Evolutionary conservation across 169 alveolate genomes (phyloP), one percentile per base, ranked within the genome.

Genomic region (Plasmodium billcollinsi): DNA sequence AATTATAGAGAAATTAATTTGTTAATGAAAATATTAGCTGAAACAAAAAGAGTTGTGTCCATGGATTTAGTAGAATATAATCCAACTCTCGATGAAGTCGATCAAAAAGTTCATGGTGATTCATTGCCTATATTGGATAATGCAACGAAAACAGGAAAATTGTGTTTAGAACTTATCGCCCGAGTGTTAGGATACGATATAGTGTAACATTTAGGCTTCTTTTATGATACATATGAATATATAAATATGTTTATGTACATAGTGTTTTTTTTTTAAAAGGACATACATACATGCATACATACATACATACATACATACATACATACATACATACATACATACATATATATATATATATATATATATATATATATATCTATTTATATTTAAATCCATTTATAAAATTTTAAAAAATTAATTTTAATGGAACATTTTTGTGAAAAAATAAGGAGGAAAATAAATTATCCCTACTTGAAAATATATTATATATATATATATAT

Each of bases 1-100:
- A 92, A 39, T 59, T 88, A 92, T 58, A 69, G 92, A 47, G 95
- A 88, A 73, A 85, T 63, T 14, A 61, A 88, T 72, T 88, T 75
- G 72, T 58, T 65, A 91, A 88, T 74, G 88, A 90, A 52, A 74
- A 90, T 49, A 4, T 73, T 52, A 78, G 67, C 94, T 33, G 90
- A 92, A 21, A 92, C 94, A 39, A 76, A 39, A 69, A 70, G 89
- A 49, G 58, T 76, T 67, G 75, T 76, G 4, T 76, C 89, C 2
- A 76, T 76, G 89, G 89, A 76, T 20, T 14, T 76, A n/a, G 89
- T 76, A 2, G 89, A 76, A 63, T 76, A 76, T 76, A 63, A 76
- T 18, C 89, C 89, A 47, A 47, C 33, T 1, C 54, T 76, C n/a
- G 89, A 76, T 67, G 89, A 76, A 76, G 18, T 18, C 0, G 89